Conservation (phyloP, 78 protist species). For the Monosiga brevicollis region DNA sequence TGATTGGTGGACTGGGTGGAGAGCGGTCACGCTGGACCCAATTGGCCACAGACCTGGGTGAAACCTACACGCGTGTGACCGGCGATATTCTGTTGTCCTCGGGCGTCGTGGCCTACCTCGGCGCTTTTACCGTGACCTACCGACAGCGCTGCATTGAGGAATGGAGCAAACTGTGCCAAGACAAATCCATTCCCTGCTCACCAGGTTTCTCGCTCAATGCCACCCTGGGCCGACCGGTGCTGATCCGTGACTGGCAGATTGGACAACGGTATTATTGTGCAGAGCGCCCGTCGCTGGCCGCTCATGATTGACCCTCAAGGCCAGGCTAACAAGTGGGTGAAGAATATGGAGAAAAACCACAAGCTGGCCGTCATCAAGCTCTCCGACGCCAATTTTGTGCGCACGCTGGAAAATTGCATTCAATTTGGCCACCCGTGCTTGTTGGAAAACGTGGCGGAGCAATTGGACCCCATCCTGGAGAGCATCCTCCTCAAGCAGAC, state of each 20-base stretch:
- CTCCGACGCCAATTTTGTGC: conserved; percentile 37
- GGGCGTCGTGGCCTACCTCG: conserved; percentile 69
- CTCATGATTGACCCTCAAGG: conserved; percentile 89
- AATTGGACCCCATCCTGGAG: conserved; percentile 66
- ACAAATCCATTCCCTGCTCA: neutral
- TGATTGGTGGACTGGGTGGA: conserved; percentile 46
- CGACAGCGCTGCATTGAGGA: neutral
- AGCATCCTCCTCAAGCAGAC: conserved; percentile 44
- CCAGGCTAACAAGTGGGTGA: conserved; percentile 86
- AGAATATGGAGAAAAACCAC: neutral
- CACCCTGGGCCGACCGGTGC: conserved; percentile 45
- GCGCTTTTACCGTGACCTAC: conserved; percentile 58
- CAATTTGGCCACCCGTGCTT: conserved; percentile 62
- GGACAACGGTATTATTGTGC: conserved; percentile 73
- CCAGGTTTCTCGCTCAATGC: neutral
- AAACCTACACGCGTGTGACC: conserved; percentile 1
- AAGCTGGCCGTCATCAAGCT: conserved; percentile 46
- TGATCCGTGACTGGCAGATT: conserved; percentile 56
- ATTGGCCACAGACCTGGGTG: conserved; percentile 6
- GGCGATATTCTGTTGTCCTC: conserved; percentile 66
- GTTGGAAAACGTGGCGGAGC: conserved; percentile 61
- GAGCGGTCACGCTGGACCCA: conserved; percentile 48
- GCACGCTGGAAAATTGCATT: conserved; percentile 53
- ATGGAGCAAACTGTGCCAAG: neutral
- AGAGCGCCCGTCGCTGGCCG: conserved; percentile 62